A percentile compares a stretch with the other conserved stretches of the same genome.
phyloP scores from a whole-genome alignment of 306 rosid species.

The Cicer chorassanicum region DNA sequence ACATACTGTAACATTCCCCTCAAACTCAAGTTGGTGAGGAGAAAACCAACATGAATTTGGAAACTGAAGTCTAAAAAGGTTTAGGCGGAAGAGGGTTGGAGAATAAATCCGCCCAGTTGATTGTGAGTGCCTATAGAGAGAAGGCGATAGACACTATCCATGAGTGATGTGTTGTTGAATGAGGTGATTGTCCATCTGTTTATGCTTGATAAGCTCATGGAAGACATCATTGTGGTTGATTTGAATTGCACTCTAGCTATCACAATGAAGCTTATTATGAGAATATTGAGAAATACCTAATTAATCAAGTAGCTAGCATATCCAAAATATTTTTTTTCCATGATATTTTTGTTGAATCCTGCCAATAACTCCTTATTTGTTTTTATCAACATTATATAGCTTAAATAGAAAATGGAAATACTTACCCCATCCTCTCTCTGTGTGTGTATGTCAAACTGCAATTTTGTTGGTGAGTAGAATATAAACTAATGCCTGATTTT shows the following conservation, averaged over 20 bases:
- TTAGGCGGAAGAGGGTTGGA: neutral
- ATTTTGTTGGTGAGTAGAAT: conserved; percentile 27
- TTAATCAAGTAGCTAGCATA: conserved; percentile 5
- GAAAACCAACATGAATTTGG: neutral
- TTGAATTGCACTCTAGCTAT: neutral
- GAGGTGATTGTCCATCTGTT: neutral
- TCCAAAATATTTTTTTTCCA: neutral
- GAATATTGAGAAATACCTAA: neutral
- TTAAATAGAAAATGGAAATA: neutral
- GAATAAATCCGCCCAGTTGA: neutral
- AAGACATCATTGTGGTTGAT: neutral
- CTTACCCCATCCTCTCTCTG: neutral
- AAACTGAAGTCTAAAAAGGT: conserved; percentile 1
- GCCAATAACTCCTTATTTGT: neutral
- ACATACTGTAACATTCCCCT: neutral
- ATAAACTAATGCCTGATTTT: conserved; percentile 46
- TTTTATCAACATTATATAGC: neutral
- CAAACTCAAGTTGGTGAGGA: neutral
- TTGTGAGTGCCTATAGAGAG: neutral
- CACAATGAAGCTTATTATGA: neutral
- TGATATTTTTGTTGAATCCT: neutral
- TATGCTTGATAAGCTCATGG: neutral
- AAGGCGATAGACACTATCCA: neutral
- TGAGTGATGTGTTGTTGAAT: neutral
- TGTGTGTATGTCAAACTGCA: neutral